These are phyloP conservation scores for Cytospora piceicola DNA, from an alignment of 2,329 filamentous ascomycete species.

Conservation along the genomic window DNA sequence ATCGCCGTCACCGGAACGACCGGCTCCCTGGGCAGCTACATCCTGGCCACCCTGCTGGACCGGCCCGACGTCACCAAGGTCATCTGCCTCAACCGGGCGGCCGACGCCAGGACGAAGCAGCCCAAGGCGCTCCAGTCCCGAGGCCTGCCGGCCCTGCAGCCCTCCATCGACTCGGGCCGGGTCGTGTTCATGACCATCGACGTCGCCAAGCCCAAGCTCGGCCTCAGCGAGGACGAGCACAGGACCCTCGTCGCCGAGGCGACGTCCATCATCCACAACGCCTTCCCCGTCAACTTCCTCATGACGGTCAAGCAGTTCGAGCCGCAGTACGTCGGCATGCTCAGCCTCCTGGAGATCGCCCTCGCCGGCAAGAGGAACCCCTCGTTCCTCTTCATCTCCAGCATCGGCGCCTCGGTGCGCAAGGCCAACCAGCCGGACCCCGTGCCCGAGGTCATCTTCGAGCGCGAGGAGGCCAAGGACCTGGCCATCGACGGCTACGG, in stretches of 20 bases:
- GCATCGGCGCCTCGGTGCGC: conserved; percentile 35
- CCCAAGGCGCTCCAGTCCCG: conserved; percentile 11
- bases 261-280: conserved; percentile 50
- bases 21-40: conserved; percentile 23
- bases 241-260: conserved; percentile 37
- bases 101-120: conserved; percentile 20
- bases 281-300: conserved; percentile 58
- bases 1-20: conserved; percentile 27
- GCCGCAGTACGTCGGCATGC: conserved; percentile 47
- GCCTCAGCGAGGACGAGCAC: conserved; percentile 40
- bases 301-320: conserved; percentile 51
- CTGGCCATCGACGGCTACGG: conserved; percentile 37
- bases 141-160: conserved; percentile 17
- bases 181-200: conserved; percentile 34
- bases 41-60: conserved; percentile 25
- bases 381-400: conserved; percentile 36
- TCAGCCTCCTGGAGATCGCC: conserved; percentile 46
- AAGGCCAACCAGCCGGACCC: conserved; percentile 16
- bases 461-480: conserved; percentile 24
- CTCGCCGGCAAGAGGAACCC: conserved; percentile 25
- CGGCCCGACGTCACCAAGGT: conserved; percentile 22
- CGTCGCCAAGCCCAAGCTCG: conserved; percentile 44
- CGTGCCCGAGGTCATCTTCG: conserved; percentile 34
- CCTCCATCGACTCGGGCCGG: conserved; percentile 15
- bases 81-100: conserved; percentile 27